Evolutionary conservation across 2,329 filamentous ascomycete species (phyloP).

Genomic region (Colletotrichum musae): DNA sequence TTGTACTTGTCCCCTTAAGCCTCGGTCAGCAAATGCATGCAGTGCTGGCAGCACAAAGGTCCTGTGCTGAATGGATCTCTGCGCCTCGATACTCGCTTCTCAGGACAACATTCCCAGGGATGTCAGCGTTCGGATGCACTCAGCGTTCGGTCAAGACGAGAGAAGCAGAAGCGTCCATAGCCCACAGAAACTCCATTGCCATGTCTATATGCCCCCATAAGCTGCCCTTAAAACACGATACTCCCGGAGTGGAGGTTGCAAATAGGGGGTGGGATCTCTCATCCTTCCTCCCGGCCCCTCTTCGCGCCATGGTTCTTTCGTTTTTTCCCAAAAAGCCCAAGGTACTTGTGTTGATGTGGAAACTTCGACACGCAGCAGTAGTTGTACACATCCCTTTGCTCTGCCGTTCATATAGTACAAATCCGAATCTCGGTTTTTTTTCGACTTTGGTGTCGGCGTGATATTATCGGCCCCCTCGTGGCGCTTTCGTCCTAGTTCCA

Average conservation of each 20-base stretch:
- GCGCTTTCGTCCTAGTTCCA: conserved; percentile 19
- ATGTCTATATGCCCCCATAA: conserved; percentile 32
- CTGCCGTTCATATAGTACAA: conserved; percentile 25
- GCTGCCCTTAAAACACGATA: conserved; percentile 1
- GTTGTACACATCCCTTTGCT: conserved; percentile 8
- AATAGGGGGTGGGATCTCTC: not conserved
- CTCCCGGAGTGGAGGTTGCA: conserved; percentile 27
- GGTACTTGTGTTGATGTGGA: not conserved
- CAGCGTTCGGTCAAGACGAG: not conserved
- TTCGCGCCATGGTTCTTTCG: too few species aligned
- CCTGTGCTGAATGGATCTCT: too few species aligned
- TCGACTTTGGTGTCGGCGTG: not conserved
- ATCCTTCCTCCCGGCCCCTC: not conserved
- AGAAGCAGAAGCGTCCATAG: not conserved
- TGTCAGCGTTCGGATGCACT: not conserved
- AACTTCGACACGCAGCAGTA: not conserved
- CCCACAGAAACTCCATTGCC: conserved; percentile 33
- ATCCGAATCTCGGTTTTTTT: not conserved
- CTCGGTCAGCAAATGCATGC: too few species aligned
- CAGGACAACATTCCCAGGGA: too few species aligned
- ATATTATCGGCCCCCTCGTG: conserved; percentile 1
- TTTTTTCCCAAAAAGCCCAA: not conserved
- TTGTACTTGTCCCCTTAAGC: too few species aligned
- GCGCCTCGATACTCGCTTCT: too few species aligned
- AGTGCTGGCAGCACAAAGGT: too few species aligned